These are phyloP conservation scores for Lolium multiflorum DNA, from an alignment of 176 grass and related monocot species.

Conservation along the genomic window DNA sequence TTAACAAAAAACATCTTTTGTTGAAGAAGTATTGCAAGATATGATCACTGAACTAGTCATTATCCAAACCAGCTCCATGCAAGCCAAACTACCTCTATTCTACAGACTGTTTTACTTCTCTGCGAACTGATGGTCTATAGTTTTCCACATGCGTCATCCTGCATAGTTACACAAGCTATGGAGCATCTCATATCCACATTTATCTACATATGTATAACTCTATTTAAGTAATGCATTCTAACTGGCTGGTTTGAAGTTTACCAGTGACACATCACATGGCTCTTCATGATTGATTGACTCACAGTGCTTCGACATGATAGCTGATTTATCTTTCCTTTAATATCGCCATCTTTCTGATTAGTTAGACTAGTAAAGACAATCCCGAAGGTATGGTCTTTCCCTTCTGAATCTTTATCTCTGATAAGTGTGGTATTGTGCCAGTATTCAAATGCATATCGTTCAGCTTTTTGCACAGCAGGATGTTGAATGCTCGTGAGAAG, in stretches of 20 bases:
- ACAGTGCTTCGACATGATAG: not conserved
- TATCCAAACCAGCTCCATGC: constrained; percentile 1
- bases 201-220: not conserved
- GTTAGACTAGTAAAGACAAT: constrained; percentile 1
- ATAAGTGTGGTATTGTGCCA: not conserved
- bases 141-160: constrained; percentile 3
- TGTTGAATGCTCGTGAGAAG: not conserved
- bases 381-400: constrained; percentile 4
- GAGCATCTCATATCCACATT: constrained; percentile 1
- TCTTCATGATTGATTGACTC: constrained; percentile 25
- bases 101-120: constrained; percentile 11
- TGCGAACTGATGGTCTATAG: not conserved
- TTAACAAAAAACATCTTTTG: not conserved
- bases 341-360: not conserved
- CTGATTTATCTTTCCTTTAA: constrained; percentile 19
- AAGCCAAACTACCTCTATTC: constrained; percentile 16
- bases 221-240: not conserved
- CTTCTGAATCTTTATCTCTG: not conserved
- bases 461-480: constrained; percentile 1
- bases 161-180: constrained; percentile 5
- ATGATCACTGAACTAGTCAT: not conserved
- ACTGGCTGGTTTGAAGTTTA: constrained; percentile 28
- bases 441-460: constrained; percentile 17
- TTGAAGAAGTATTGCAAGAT: constrained; percentile 9
- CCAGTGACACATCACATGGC: constrained; percentile 9